Evolutionary conservation across 73 alveolate species (phyloP).

Genomic region (Breviolum minutum): DNA sequence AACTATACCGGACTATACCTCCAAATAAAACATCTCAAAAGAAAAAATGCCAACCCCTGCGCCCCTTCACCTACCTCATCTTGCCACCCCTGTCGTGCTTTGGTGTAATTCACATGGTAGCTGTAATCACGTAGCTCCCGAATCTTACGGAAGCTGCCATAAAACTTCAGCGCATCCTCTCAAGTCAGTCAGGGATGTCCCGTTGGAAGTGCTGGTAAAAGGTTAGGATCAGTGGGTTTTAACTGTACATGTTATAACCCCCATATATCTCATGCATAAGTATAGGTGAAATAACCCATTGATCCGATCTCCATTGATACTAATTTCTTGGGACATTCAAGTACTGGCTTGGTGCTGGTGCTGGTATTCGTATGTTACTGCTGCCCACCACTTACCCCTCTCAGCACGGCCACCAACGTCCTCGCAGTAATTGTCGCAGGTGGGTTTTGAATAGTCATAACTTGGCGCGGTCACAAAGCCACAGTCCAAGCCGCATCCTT

Average conservation of each 20-base stretch:
- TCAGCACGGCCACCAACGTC: not conserved
- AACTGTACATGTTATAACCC: too few relatives aligned
- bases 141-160: conserved; percentile 49
- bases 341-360: too few relatives aligned
- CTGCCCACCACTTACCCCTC: too few relatives aligned
- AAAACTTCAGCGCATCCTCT: conserved; percentile 1
- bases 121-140: conserved; percentile 75
- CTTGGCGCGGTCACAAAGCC: conserved; percentile 46
- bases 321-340: too few relatives aligned
- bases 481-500: conserved; percentile 50
- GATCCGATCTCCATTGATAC: too few relatives aligned
- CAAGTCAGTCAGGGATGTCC: too few relatives aligned
- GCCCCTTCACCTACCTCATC: conserved; percentile 9
- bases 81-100: conserved; percentile 63
- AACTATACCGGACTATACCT: not conserved
- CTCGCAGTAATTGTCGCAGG: conserved; percentile 68
- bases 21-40: not conserved
- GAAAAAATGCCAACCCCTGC: not conserved
- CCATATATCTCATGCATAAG: too few relatives aligned
- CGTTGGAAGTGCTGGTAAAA: too few relatives aligned
- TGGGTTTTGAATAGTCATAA: conserved; percentile 60
- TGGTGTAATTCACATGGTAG: conserved; percentile 77
- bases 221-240: not conserved
- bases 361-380: too few relatives aligned
- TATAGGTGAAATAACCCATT: not conserved